A percentile compares a stretch with the other conserved stretches of the same genome.
phyloP scores from a whole-genome alignment of 2,329 filamentous ascomycete species.

The Ophioceras dolichostomum region DNA sequence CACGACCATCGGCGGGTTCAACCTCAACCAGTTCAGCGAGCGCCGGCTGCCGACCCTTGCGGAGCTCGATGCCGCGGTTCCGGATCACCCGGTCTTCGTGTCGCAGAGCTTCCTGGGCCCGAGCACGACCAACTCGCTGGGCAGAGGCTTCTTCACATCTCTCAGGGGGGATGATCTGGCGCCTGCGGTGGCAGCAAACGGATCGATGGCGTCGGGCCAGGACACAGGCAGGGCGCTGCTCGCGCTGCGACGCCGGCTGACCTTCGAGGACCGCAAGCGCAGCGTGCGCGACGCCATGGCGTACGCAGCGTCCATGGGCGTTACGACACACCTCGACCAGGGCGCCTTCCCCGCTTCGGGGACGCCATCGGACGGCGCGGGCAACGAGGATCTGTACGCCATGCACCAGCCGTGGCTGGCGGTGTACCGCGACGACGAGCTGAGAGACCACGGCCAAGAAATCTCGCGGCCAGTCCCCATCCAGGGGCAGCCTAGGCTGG shows the following conservation, averaged over 20 bases:
- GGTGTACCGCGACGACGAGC: constrained; percentile 8
- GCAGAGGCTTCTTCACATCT: constrained; percentile 10
- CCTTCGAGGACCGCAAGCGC: constrained; percentile 11
- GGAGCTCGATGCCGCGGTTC: constrained; percentile 13
- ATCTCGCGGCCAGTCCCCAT: too few species aligned
- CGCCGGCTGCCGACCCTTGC: constrained; percentile 12
- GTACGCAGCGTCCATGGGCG: constrained; percentile 13
- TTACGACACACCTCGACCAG: constrained; percentile 17
- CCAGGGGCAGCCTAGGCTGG: too few species aligned
- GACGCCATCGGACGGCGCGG: constrained; percentile 13
- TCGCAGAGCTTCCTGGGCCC: constrained; percentile 12
- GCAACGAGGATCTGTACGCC: constrained; percentile 12
- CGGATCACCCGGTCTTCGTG: constrained; percentile 12
- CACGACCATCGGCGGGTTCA: constrained; percentile 17
- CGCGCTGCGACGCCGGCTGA: constrained; percentile 10
- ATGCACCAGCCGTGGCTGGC: constrained; percentile 15
- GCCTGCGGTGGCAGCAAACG: constrained; percentile 7
- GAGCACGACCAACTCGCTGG: constrained; percentile 13
- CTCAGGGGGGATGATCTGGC: constrained; percentile 3
- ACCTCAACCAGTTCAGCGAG: constrained; percentile 14
- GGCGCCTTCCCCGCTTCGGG: constrained; percentile 13
- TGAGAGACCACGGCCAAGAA: too few species aligned
- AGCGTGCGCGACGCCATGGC: constrained; percentile 14
- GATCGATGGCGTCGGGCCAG: constrained; percentile 10
- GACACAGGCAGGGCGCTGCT: constrained; percentile 14